phyloP scores from a whole-genome alignment of 169 alveolate genomes.

The Plasmodium inui region DNA sequence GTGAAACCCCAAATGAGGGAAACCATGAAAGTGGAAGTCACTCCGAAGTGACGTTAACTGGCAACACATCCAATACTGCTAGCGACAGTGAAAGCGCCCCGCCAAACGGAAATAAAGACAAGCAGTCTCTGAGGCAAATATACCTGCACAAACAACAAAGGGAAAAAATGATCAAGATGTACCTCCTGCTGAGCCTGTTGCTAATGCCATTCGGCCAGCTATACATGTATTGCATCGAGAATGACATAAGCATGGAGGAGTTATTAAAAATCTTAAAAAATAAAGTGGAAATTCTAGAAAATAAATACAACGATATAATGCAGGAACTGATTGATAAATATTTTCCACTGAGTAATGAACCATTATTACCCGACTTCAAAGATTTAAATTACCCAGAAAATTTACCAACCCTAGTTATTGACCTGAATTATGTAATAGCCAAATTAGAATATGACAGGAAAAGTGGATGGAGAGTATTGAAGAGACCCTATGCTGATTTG shows the following conservation, averaged over 20 bases:
- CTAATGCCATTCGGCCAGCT: conserved; percentile 65
- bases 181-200: conserved; percentile 41
- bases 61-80: not conserved
- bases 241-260: conserved; percentile 44
- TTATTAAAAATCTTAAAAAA: conserved; percentile 34
- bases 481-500: conserved; percentile 94
- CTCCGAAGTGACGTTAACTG: not conserved
- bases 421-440: conserved; percentile 90
- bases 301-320: conserved; percentile 52
- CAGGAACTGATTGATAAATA: conserved; percentile 71
- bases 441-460: conserved; percentile 88
- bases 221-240: conserved; percentile 45
- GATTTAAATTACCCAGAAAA: conserved; percentile 91
- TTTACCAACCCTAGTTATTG: conserved; percentile 92
- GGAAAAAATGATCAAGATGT: conserved; percentile 59
- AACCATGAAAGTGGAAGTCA: not conserved
- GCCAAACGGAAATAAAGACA: not conserved
- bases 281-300: conserved; percentile 46
- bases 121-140: conserved; percentile 30
- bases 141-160: conserved; percentile 45
- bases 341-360: conserved; percentile 84
- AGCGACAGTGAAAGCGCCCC: not conserved
- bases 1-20: not conserved
- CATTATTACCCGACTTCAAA: conserved; percentile 90
- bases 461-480: conserved; percentile 92